Evolutionary conservation across 805 yeast species (phyloP).

Genomic region (Candida schatavii): DNA sequence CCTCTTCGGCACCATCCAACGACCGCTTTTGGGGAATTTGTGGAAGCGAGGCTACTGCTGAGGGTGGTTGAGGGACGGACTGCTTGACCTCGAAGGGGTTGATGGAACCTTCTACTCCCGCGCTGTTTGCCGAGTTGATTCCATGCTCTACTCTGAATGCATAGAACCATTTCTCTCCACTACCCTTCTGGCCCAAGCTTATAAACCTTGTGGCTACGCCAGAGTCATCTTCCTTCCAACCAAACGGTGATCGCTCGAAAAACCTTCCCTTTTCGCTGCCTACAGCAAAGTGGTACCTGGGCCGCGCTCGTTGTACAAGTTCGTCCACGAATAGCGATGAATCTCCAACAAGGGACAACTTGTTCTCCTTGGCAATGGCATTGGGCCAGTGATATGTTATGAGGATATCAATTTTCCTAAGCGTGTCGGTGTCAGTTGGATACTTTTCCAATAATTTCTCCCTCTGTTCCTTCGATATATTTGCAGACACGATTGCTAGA

Average conservation of each 20-base stretch:
- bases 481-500: slow-evolving; percentile 42
- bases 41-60: slow-evolving; percentile 5
- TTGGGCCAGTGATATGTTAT: slow-evolving; percentile 62
- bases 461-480: neutral
- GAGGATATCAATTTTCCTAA: slow-evolving; percentile 45
- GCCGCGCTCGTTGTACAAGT: slow-evolving; percentile 44
- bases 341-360: slow-evolving; percentile 44
- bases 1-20: slow-evolving; percentile 9
- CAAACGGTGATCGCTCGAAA: slow-evolving; percentile 56
- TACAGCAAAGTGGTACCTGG: slow-evolving; percentile 65
- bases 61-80: too few species aligned
- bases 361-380: slow-evolving; percentile 44
- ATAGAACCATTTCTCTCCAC: slow-evolving; percentile 64
- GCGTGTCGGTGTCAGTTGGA: slow-evolving; percentile 11
- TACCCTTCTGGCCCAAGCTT: slow-evolving; percentile 59
- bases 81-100: slow-evolving; percentile 4
- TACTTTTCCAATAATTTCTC: slow-evolving; percentile 45
- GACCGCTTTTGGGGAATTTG: slow-evolving; percentile 9
- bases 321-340: slow-evolving; percentile 38
- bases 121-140: slow-evolving; percentile 13
- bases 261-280: slow-evolving; percentile 49
- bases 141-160: slow-evolving; percentile 49
- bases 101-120: slow-evolving; percentile 2
- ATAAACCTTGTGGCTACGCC: slow-evolving; percentile 51
- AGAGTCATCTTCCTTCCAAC: slow-evolving; percentile 40